Percentiles rank a stretch among this genome's conserved stretches.
These are phyloP conservation scores for Wickerhamiella nectarea DNA, from an alignment of 805 yeast genomes.

Conservation along the genomic window DNA sequence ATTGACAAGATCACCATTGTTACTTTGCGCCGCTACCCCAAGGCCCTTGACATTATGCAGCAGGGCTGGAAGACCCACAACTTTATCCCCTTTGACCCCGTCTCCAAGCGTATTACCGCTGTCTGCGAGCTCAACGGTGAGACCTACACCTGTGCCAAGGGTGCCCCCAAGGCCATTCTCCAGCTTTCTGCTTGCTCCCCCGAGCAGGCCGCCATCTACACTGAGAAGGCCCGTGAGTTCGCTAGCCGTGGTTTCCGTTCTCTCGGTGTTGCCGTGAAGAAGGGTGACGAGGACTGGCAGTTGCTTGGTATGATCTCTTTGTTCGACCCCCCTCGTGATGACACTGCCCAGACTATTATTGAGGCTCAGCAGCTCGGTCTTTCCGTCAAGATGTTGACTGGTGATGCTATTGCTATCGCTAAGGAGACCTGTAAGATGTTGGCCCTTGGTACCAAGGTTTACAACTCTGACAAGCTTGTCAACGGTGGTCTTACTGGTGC, in stretches of 20 bases:
- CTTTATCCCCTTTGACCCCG: slow-evolving; percentile 97
- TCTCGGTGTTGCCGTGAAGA: slow-evolving; percentile 96
- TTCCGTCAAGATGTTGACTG: slow-evolving; percentile 94
- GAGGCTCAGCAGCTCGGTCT: slow-evolving; percentile 90
- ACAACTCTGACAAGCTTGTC: slow-evolving; percentile 94
- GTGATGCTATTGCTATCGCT: slow-evolving; percentile 98
- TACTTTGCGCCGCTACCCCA: slow-evolving; percentile 77
- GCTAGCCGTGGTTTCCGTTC: slow-evolving; percentile 98
- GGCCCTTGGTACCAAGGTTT: slow-evolving; percentile 90
- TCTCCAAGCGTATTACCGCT: slow-evolving; percentile 87
- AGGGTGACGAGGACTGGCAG: slow-evolving; percentile 99
- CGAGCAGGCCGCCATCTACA: slow-evolving; percentile 86
- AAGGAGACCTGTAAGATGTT: slow-evolving; percentile 97
- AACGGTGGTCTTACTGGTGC: slow-evolving; percentile 95
- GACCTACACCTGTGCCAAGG: slow-evolving; percentile 90
- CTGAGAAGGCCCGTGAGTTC: slow-evolving; percentile 92
- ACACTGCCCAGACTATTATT: slow-evolving; percentile 86
- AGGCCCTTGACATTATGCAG: slow-evolving; percentile 42
- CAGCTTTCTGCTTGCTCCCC: slow-evolving; percentile 43
- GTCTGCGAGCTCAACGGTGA: slow-evolving; percentile 95
- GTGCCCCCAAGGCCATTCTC: slow-evolving; percentile 95
- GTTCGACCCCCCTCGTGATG: slow-evolving; percentile 98
- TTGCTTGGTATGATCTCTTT: slow-evolving; percentile 95
- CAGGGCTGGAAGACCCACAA: slow-evolving; percentile 36
- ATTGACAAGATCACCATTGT: slow-evolving; percentile 92